Evolutionary conservation across 306 rosid species (phyloP).

Genomic region (Castanea crenata): DNA sequence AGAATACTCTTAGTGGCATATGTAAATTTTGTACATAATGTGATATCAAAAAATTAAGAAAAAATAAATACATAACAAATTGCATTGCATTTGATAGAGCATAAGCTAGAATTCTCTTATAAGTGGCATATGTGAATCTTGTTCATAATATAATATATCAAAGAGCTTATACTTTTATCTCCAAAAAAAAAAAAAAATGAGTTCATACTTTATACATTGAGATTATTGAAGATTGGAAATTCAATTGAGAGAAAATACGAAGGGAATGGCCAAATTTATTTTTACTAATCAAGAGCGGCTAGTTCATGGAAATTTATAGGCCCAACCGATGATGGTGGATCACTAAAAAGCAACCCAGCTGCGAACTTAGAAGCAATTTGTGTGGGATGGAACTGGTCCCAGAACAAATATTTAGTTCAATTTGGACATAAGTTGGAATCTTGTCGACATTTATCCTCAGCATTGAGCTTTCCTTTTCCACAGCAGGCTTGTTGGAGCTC

Average conservation of each 20-base stretch:
- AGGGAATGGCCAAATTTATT: not conserved
- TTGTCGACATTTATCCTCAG: slow-evolving; percentile 21
- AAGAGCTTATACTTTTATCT: not conserved
- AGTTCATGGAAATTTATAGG: slow-evolving; percentile 41
- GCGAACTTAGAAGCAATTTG: slow-evolving; percentile 23
- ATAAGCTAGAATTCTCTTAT: no score
- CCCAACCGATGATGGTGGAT: not conserved
- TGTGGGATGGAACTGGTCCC: slow-evolving; percentile 64
- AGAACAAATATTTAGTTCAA: slow-evolving; percentile 32
- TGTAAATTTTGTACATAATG: no score
- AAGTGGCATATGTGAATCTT: no score
- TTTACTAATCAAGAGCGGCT: not conserved
- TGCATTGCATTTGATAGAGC: no score
- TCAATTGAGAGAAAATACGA: not conserved
- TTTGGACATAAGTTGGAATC: slow-evolving; percentile 16
- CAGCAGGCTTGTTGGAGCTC: slow-evolving; percentile 48
- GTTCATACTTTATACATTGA: not conserved
- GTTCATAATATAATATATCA: no score
- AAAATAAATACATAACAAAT: no score
- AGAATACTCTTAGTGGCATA: no score
- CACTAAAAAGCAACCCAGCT: slow-evolving; percentile 2
- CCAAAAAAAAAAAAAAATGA: not conserved
- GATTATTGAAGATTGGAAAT: no score
- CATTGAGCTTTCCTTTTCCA: slow-evolving; percentile 39
- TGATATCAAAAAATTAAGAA: no score